A percentile compares a stretch with the other conserved stretches of the same genome.
These are phyloP conservation scores for Solanum pinnatisectum DNA, from an alignment of 257 asterid genomes.

Conservation along the genomic window DNA sequence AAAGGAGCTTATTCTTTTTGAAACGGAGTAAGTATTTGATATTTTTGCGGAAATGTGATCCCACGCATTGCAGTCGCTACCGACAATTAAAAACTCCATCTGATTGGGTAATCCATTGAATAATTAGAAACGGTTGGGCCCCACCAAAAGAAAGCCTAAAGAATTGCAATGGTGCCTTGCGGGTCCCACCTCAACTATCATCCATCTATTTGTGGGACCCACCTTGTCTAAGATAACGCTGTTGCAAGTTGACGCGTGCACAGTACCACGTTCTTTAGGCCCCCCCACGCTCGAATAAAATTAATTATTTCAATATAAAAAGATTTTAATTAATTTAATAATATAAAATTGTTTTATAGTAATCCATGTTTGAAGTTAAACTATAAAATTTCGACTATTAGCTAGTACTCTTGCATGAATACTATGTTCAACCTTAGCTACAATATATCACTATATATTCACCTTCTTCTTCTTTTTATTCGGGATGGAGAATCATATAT, in stretches of 20 bases:
- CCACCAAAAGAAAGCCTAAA: background rate
- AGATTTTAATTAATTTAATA: background rate
- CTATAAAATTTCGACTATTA: background rate
- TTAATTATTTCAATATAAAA: background rate
- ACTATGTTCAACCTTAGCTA: background rate
- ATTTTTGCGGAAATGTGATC: background rate
- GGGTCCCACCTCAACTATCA: background rate
- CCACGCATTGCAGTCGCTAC: constrained; percentile 4
- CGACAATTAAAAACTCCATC: constrained; percentile 2
- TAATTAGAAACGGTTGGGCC: background rate
- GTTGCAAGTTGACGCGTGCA: background rate
- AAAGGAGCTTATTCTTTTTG: no score
- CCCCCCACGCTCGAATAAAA: background rate
- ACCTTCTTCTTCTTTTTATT: background rate
- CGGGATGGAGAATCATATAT: no score
- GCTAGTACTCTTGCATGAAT: background rate
- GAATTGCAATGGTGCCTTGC: background rate
- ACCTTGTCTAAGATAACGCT: background rate
- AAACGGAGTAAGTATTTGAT: background rate
- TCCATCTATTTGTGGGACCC: background rate
- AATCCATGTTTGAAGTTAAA: background rate
- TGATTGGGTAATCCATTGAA: constrained; percentile 8
- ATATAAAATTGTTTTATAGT: background rate
- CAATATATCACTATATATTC: background rate
- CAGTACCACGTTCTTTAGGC: background rate